Evolutionary conservation across 164 flowering plant genomes (phyloP), one percentile per base, ranked within the genome.

Genomic region (Chimonanthus praecox): DNA sequence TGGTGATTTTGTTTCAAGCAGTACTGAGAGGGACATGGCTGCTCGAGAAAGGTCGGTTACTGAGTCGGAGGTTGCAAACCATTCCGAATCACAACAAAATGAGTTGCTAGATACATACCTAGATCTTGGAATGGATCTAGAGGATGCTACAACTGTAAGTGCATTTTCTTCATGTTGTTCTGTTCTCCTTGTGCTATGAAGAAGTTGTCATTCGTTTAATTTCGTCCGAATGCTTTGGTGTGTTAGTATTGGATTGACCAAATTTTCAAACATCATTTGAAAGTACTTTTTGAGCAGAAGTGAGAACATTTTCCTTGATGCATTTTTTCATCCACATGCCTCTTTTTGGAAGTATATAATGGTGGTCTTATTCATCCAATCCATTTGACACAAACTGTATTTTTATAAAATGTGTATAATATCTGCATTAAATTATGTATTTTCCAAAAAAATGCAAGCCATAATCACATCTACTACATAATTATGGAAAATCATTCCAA

Each of bases 1-100:
- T 47, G 88, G 89, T 0, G 90, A 88, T 71, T 89, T 58, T 58
- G 73, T 87, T 54, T 83, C 90, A 2, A 87, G 80, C 73, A 78
- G 79, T 71, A 84, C 89, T 0, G 87, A 88, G 79, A 80, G 70
- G 71, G 88, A 87, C 43, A 80, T 84, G 72, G 88, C 86, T 5
- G 78, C 72, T 0, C 82, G 74, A 62, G 87, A 84, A 74, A 81
- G 82, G 77, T 71, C 47, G 3, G 82, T 84, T 4, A 84, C 84
- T 2, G 76, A 79, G 49, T 78, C 87, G 87, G 88, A 86, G 49
- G 85, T 85, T 49, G 70, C 50, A 7, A 64, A 84, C 75, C 67
- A 74, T 16, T n/a, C 72, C 46, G 18, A 68, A 15, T 33, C 74
- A 13, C 78, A 86, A 67, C 68, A 44, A 60, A 15, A 46, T 46